Evolutionary conservation across 306 rosid genomes (phyloP), one percentile per base, ranked within the genome.

Genomic region (Malus asiatica): DNA sequence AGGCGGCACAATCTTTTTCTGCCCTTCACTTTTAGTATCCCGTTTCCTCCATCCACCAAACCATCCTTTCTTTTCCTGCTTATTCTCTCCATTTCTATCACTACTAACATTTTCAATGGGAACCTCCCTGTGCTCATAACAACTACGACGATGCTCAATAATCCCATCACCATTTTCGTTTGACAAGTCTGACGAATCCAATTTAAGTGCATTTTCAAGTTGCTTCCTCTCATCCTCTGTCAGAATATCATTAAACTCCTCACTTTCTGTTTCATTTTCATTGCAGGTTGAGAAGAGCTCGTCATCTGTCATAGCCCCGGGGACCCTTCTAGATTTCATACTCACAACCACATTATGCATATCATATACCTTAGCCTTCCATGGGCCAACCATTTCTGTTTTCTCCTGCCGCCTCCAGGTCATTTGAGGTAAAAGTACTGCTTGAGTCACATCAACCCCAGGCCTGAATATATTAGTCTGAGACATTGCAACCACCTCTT

Each of bases 391-490:
- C 88, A 79, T 83, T 85, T 96, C 99, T 8, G 89, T 86, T 77
- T 75, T 96, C 88, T 96, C 99, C 68, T 92, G 98, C 66, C 99
- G 89, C 81, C 99, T 88, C 99, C 99, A 96, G 40, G 96, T 92
- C 86, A 92, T 46, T 72, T 96, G 99, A 44, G 99, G 97, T 81
- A 96, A 84, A 73, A 96, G 99, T 83, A 96, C 96, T 53, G 99
- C 98, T 82, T 92, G 97, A 25, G 98, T 96, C 71, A 96, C 99
- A 23, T 92, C 98, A 79, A 96, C 90, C 77, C 99, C 99, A 22
- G 98, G 98, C 84, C 99, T 83, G 75, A 96, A 90, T 69, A 96
- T 92, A 80, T 92, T 96, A 65, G 99, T 92, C 85, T 89, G 91
- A 30, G 96, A 96, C 99, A 96, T 96, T 57, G 98, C 97, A 51